These are phyloP conservation scores for Trametes maxima DNA, from an alignment of 768 basidiomycete genomes.

Conservation along the genomic window DNA sequence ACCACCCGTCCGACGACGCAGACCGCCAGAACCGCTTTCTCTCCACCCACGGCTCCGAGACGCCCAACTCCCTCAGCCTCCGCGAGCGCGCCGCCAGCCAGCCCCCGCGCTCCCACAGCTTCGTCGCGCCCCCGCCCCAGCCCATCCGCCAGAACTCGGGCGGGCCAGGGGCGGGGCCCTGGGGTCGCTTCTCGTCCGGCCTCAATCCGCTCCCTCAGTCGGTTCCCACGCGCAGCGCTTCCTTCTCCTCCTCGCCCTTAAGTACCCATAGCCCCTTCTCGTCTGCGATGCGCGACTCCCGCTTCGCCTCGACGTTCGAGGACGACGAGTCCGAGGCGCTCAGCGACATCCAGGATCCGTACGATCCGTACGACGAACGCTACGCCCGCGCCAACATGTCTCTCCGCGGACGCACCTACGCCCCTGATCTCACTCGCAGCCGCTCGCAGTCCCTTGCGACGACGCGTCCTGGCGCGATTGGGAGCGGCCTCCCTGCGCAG, in stretches of 20 bases:
- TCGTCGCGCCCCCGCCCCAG: slow-evolving; percentile 53
- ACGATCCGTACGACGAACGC: slow-evolving; percentile 51
- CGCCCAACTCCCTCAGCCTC: slow-evolving; percentile 43
- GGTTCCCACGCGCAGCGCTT: slow-evolving; percentile 67
- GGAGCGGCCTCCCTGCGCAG: slow-evolving; percentile 46
- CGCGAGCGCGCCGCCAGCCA: slow-evolving; percentile 73
- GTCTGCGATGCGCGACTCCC: slow-evolving; percentile 64
- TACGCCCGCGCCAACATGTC: slow-evolving; percentile 47
- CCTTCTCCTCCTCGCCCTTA: slow-evolving; percentile 54
- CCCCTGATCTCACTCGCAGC: slow-evolving; percentile 67
- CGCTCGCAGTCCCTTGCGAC: slow-evolving; percentile 78
- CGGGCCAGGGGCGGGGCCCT: slow-evolving; percentile 32
- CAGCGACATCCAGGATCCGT: slow-evolving; percentile 50
- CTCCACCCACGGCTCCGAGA: slow-evolving; percentile 43
- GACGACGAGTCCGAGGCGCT: slow-evolving; percentile 75
- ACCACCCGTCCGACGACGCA: slow-evolving; percentile 46
- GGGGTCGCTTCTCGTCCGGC: slow-evolving; percentile 42
- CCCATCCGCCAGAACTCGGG: slow-evolving; percentile 54
- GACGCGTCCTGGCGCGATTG: slow-evolving; percentile 54
- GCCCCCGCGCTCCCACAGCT: slow-evolving; percentile 58
- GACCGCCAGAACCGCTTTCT: slow-evolving; percentile 68
- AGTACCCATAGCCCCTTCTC: slow-evolving; percentile 55
- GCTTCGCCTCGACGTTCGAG: slow-evolving; percentile 79
- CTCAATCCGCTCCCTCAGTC: slow-evolving; percentile 54
- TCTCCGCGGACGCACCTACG: slow-evolving; percentile 55